These are phyloP conservation scores for Suhomyces pyralidae DNA, from an alignment of 805 yeast genomes.

Conservation along the genomic window DNA sequence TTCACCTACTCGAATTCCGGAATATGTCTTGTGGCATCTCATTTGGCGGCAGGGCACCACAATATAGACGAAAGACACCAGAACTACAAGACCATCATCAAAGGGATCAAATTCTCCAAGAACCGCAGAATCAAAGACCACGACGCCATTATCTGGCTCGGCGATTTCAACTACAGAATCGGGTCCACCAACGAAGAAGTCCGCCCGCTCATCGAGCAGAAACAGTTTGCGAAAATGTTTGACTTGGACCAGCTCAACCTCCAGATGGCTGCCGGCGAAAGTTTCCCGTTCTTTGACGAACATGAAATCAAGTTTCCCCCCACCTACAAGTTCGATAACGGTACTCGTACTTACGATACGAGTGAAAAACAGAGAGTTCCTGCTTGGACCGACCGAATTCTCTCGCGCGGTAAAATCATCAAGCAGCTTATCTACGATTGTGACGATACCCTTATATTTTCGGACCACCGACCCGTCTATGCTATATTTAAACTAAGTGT, in stretches of 20 bases:
- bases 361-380: constrained; percentile 93
- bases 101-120: constrained; percentile 62
- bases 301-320: constrained; percentile 76
- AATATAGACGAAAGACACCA: constrained; percentile 80
- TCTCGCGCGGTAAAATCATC: constrained; percentile 53
- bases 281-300: constrained; percentile 80
- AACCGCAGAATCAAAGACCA: constrained; percentile 67
- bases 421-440: constrained; percentile 60
- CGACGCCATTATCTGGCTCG: constrained; percentile 88
- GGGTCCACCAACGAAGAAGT: constrained; percentile 70
- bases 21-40: constrained; percentile 79
- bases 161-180: constrained; percentile 89
- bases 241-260: constrained; percentile 73
- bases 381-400: constrained; percentile 91
- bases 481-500: constrained; percentile 66
- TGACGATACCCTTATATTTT: constrained; percentile 55
- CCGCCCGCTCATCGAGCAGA: constrained; percentile 47
- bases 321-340: constrained; percentile 89
- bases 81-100: constrained; percentile 76
- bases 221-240: constrained; percentile 50
- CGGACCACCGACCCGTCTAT: constrained; percentile 90
- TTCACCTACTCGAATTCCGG: constrained; percentile 63
- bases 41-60: constrained; percentile 89
- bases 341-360: constrained; percentile 75
- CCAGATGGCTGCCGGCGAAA: constrained; percentile 70